These are phyloP conservation scores for Schizosaccharomyces cryophilus DNA, from an alignment of 805 yeast species.

Conservation along the genomic window DNA sequence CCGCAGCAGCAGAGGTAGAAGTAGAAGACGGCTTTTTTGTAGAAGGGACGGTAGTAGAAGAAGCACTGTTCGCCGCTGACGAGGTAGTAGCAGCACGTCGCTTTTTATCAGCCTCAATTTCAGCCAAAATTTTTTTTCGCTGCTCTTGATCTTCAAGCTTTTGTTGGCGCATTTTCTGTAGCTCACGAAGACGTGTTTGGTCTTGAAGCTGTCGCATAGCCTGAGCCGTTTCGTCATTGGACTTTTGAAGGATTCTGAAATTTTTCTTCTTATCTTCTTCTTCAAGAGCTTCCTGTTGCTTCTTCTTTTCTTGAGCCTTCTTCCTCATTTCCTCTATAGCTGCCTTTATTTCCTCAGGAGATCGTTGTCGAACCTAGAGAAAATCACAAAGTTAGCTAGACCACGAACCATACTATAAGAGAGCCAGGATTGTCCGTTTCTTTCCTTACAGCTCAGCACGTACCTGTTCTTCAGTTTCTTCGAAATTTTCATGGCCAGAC, in stretches of 20 bases:
- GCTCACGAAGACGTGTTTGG: slow-evolving; percentile 13
- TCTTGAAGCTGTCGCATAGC: slow-evolving; percentile 13
- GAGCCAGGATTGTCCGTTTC: background rate
- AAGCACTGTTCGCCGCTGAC: slow-evolving; percentile 5
- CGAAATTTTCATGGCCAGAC: background rate
- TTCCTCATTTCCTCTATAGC: slow-evolving; percentile 13
- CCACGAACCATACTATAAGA: background rate
- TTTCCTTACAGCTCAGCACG: background rate
- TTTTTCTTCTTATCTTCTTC: slow-evolving; percentile 12
- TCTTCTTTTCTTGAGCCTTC: slow-evolving; percentile 13
- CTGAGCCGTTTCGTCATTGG: slow-evolving; percentile 11
- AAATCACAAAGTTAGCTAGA: background rate
- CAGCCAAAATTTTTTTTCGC: slow-evolving; percentile 12
- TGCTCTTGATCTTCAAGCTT: slow-evolving; percentile 13
- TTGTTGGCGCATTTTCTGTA: slow-evolving; percentile 13
- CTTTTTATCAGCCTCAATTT: slow-evolving; percentile 16
- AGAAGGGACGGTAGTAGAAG: background rate
- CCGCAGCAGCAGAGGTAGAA: background rate
- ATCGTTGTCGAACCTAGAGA: background rate
- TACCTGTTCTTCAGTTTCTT: background rate
- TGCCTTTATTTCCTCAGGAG: slow-evolving; percentile 10
- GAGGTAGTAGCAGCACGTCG: slow-evolving; percentile 11
- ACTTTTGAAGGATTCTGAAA: slow-evolving; percentile 12
- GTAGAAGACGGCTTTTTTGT: background rate
- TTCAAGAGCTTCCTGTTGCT: slow-evolving; percentile 13